These are phyloP conservation scores for Wickerhamiella bombiphila DNA, from an alignment of 805 yeast genomes.

Conservation along the genomic window DNA sequence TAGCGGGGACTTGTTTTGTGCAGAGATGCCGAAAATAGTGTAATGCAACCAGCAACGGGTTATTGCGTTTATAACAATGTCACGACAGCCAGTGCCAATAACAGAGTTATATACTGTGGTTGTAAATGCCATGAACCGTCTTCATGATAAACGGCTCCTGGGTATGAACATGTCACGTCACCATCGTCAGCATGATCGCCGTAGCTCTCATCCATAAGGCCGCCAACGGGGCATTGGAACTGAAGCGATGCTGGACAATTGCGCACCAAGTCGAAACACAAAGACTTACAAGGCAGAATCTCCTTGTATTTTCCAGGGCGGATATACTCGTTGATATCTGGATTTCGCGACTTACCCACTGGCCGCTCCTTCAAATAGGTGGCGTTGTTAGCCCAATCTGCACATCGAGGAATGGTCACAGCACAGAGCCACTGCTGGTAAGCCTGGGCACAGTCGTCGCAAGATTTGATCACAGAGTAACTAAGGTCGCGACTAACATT, in stretches of 20 bases:
- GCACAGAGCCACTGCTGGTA: constrained; percentile 85
- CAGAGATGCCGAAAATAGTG: too few relatives aligned
- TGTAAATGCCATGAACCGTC: constrained; percentile 6
- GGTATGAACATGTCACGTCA: constrained; percentile 25
- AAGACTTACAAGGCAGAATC: constrained; percentile 70
- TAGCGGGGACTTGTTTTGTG: too few relatives aligned
- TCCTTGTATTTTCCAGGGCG: constrained; percentile 57
- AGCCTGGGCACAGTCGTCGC: constrained; percentile 54
- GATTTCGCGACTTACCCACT: constrained; percentile 42
- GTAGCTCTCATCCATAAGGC: constrained; percentile 16
- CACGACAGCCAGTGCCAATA: too few relatives aligned
- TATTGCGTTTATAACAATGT: too few relatives aligned
- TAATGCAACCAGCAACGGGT: not conserved
- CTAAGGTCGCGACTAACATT: constrained; percentile 45
- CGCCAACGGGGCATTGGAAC: constrained; percentile 51
- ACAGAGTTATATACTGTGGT: too few relatives aligned
- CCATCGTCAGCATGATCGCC: constrained; percentile 21
- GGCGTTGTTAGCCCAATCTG: constrained; percentile 27
- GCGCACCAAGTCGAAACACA: constrained; percentile 63
- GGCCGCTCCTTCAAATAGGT: constrained; percentile 31
- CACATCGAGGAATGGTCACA: constrained; percentile 75
- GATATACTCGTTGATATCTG: constrained; percentile 38
- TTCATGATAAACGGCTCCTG: constrained; percentile 23
- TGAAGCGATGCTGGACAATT: constrained; percentile 71
- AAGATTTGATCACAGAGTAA: constrained; percentile 60